Conservation (phyloP, 1,139 yeast species). For the Geotrichum europaeum region DNA sequence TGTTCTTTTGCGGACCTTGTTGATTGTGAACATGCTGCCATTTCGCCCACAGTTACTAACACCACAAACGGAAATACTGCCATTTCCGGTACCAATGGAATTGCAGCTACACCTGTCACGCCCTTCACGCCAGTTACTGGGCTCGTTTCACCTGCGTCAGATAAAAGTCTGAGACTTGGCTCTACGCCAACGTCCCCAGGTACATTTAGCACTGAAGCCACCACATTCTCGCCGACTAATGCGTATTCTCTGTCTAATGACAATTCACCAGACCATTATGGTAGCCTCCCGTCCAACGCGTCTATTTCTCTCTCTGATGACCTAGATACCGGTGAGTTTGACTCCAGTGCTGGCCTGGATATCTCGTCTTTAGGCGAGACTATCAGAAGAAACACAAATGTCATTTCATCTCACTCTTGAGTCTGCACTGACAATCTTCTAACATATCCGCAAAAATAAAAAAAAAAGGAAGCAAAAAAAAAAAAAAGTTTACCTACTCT, state of each 20-base stretch:
- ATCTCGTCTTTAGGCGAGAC: constrained; percentile 39
- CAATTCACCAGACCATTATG: not conserved
- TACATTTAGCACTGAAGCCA: not conserved
- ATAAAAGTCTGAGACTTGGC: not conserved
- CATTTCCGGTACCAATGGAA: not conserved
- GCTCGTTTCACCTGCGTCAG: not conserved
- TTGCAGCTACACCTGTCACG: not conserved
- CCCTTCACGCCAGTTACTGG: not conserved
- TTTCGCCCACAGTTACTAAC: not conserved
- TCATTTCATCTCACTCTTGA: constrained; percentile 26
- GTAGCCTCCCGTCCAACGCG: not conserved
- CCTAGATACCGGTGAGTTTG: constrained; percentile 19
- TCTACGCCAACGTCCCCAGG: not conserved
- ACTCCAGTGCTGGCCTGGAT: constrained; percentile 27
- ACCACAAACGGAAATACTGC: not conserved
- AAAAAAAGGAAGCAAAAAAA: not conserved
- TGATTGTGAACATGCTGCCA: constrained; percentile 2
- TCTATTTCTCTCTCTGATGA: constrained; percentile 3
- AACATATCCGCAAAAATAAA: not conserved
- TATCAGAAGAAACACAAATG: constrained; percentile 38
- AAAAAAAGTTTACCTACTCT: not conserved
- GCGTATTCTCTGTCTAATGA: not conserved
- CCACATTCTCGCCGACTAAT: not conserved
- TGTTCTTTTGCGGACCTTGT: constrained; percentile 16
- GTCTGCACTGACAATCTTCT: not conserved